Evolutionary conservation across 768 basidiomycete genomes (phyloP).

Genomic region (Lentinula boryana): DNA sequence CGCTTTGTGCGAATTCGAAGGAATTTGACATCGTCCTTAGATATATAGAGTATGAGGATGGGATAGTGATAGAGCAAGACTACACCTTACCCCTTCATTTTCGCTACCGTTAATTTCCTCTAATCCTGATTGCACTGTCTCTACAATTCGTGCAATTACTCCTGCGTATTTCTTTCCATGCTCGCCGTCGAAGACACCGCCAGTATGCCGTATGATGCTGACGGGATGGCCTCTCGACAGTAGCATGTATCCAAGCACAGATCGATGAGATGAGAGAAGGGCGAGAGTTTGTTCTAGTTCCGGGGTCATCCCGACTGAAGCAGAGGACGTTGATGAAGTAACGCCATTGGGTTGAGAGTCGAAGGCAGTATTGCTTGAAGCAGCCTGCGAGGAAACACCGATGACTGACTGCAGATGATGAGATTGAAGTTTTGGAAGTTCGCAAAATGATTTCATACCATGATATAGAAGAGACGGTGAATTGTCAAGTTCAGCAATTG

Average conservation of each 20-base stretch:
- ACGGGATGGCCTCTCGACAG: conserved; percentile 67
- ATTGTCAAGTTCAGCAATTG: too few relatives aligned
- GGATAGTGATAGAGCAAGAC: neutral
- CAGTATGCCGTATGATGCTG: conserved; percentile 79
- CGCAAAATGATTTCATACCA: neutral
- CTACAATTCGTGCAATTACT: conserved; percentile 70
- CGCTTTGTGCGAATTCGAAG: conserved; percentile 87
- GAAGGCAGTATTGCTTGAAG: conserved; percentile 18
- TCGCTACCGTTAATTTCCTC: conserved; percentile 69
- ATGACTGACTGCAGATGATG: neutral
- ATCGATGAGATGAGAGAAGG: conserved; percentile 72
- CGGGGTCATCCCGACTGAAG: conserved; percentile 43
- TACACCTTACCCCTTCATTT: conserved; percentile 45
- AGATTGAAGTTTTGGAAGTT: neutral
- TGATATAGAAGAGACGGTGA: neutral
- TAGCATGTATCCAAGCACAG: conserved; percentile 84
- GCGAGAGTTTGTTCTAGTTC: conserved; percentile 80
- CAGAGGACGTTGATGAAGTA: conserved; percentile 15
- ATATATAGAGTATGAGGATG: neutral
- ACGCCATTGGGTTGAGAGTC: conserved; percentile 20
- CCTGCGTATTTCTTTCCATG: conserved; percentile 72
- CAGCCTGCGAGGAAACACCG: conserved; percentile 11
- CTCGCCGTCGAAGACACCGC: conserved; percentile 82
- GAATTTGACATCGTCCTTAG: conserved; percentile 79
- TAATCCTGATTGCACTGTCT: conserved; percentile 70